These are phyloP conservation scores for Erysimum pusillum DNA, from an alignment of 441 rosid species.

Conservation along the genomic window DNA sequence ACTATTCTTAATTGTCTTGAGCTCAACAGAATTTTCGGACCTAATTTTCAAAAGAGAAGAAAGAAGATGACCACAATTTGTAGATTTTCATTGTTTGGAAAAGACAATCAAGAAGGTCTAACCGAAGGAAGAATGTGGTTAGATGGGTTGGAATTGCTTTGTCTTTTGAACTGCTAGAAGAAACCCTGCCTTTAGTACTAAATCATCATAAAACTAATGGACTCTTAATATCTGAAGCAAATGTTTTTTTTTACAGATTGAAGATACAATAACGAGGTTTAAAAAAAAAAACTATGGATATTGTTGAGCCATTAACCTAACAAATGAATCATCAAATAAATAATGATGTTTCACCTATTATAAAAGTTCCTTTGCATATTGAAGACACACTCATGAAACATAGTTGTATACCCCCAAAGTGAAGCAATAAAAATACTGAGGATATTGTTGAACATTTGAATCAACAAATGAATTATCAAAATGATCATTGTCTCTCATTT, in stretches of 20 bases:
- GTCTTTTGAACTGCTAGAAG: not conserved
- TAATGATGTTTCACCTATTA: not conserved
- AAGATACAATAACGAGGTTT: not conserved
- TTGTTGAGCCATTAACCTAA: not conserved
- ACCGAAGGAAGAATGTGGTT: not conserved
- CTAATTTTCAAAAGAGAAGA: constrained; percentile 21
- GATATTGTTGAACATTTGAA: not conserved
- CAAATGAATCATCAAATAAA: not conserved
- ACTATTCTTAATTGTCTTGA: constrained; percentile 11
- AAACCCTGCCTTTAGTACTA: not conserved
- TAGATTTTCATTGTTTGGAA: constrained; percentile 28
- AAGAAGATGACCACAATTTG: constrained; percentile 2
- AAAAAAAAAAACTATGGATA: not conserved
- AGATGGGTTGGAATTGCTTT: constrained; percentile 26
- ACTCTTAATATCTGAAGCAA: not conserved
- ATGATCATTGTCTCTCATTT: constrained; percentile 25
- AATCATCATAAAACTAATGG: constrained; percentile 2
- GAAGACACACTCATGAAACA: not conserved
- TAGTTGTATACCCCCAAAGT: not conserved
- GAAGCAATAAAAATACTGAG: not conserved
- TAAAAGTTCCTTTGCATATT: not conserved
- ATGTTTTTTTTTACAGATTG: not conserved
- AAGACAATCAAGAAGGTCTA: constrained; percentile 23
- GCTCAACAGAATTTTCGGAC: not conserved
- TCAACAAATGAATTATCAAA: constrained; percentile 29